These are phyloP conservation scores for Nakazawaea wickerhamii DNA, from an alignment of 805 yeast species.

Conservation along the genomic window DNA sequence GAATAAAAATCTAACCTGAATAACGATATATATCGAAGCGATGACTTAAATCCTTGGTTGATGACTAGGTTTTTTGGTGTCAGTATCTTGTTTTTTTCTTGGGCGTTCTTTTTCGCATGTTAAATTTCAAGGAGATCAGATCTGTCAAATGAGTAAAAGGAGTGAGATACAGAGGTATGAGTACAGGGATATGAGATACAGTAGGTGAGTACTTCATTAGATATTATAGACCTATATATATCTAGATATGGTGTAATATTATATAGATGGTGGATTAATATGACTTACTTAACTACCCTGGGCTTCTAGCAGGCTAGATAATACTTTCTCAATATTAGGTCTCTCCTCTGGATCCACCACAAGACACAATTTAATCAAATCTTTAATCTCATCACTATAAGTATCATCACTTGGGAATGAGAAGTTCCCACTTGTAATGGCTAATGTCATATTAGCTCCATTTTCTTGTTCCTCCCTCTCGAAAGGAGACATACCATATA, in stretches of 20 bases:
- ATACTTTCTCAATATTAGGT: constrained; percentile 57
- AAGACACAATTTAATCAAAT: constrained; percentile 55
- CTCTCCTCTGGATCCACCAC: constrained; percentile 54
- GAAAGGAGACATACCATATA: constrained; percentile 82
- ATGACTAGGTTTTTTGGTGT: no score
- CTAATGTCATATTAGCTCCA: constrained; percentile 78
- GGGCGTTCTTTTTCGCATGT: no score
- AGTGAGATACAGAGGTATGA: no score
- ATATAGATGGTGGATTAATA: neutral
- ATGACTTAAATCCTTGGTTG: no score
- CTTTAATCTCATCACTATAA: constrained; percentile 53
- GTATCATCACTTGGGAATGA: constrained; percentile 45
- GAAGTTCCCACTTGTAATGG: constrained; percentile 65
- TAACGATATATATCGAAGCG: no score
- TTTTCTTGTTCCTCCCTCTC: constrained; percentile 74
- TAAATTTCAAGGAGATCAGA: no score
- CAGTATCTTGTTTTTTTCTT: no score
- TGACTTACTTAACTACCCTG: constrained; percentile 18
- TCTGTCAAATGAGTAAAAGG: no score
- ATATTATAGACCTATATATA: no score
- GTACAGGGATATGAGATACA: no score
- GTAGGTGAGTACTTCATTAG: no score
- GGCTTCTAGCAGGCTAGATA: constrained; percentile 42
- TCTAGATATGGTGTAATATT: neutral
- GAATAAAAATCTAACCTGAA: no score